These are phyloP conservation scores for Penicillium manginii DNA, from an alignment of 495 filamentous ascomycete species.

Conservation along the genomic window DNA sequence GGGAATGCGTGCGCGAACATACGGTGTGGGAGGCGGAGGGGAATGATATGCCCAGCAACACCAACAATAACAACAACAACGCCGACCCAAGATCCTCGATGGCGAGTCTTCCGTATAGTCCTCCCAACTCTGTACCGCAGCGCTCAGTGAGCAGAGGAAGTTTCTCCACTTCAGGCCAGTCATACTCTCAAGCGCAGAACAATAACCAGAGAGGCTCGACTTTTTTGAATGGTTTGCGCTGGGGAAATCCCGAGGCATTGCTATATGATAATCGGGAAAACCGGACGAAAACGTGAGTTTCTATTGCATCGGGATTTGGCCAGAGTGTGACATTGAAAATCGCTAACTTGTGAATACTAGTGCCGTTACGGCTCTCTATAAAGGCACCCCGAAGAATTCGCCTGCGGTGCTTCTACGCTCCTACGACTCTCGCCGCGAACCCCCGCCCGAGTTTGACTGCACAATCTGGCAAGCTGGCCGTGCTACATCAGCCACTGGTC, in stretches of 20 bases:
- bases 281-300: conserved; percentile 86
- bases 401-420: conserved; percentile 78
- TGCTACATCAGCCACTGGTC: conserved; percentile 87
- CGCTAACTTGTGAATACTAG: conserved; percentile 44
- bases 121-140: conserved; percentile 39
- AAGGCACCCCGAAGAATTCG: conserved; percentile 69
- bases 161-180: conserved; percentile 39
- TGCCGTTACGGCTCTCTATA: conserved; percentile 89
- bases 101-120: conserved; percentile 42
- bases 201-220: conserved; percentile 39
- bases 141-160: conserved; percentile 51
- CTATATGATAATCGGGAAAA: conserved; percentile 84
- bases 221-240: conserved; percentile 50
- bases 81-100: conserved; percentile 39
- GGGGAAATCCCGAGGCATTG: conserved; percentile 62
- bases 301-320: neutral
- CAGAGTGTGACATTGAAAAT: neutral
- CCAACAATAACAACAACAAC: conserved; percentile 20
- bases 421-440: conserved; percentile 91
- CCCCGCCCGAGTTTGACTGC: conserved; percentile 84
- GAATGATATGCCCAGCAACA: conserved; percentile 56
- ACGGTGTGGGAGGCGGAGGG: conserved; percentile 81
- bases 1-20: conserved; percentile 84
- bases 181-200: conserved; percentile 30
- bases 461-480: conserved; percentile 95